These are phyloP conservation scores for Diaporthe australafricana DNA, from an alignment of 2,329 filamentous ascomycete genomes.

Conservation along the genomic window DNA sequence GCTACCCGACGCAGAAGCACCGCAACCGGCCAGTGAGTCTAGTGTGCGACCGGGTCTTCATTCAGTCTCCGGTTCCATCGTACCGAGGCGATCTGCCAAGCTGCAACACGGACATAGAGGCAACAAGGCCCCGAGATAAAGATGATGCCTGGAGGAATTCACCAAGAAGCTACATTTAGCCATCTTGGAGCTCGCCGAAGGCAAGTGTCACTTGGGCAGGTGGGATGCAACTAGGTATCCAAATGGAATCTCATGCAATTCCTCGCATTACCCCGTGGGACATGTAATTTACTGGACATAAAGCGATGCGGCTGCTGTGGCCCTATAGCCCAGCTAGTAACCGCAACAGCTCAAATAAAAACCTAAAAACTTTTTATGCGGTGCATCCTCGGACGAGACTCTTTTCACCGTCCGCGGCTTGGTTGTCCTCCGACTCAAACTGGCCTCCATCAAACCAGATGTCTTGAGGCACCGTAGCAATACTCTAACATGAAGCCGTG, in stretches of 20 bases:
- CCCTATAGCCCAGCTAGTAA: background rate
- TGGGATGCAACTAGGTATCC: background rate
- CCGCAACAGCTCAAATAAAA: slow-evolving; percentile 10
- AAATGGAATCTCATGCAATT: background rate
- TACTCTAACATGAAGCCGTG: slow-evolving; percentile 29
- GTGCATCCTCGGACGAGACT: slow-evolving; percentile 10
- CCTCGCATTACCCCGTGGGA: background rate
- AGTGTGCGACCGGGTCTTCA: background rate
- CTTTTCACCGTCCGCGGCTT: background rate
- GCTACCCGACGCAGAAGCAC: background rate
- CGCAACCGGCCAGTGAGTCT: background rate
- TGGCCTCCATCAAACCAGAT: slow-evolving; percentile 20
- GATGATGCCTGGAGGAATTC: background rate
- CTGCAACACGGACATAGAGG: background rate
- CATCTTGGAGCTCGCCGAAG: background rate
- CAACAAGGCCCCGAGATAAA: background rate
- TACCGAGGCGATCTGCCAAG: too few relatives aligned
- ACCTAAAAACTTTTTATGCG: slow-evolving; percentile 32
- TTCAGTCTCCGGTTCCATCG: background rate
- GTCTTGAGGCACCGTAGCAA: slow-evolving; percentile 18
- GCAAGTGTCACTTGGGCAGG: background rate
- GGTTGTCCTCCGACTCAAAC: background rate
- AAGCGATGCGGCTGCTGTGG: background rate
- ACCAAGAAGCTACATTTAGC: background rate
- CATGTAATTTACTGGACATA: slow-evolving; percentile 16